These are phyloP conservation scores for Linnemannia exigua DNA, from an alignment of 192 early-diverging fungal genomes.

Conservation along the genomic window DNA sequence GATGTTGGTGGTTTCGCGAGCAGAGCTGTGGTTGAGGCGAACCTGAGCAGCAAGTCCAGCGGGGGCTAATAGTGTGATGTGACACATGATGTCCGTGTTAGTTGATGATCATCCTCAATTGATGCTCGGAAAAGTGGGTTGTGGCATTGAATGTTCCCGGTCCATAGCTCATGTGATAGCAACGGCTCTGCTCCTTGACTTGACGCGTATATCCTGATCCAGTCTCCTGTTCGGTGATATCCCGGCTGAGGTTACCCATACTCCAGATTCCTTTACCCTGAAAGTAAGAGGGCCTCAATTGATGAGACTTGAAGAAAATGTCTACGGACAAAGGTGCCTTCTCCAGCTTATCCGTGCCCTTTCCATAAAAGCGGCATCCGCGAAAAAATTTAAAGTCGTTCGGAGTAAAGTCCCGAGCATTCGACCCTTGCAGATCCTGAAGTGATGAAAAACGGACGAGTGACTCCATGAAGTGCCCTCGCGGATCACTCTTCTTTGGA, in stretches of 20 bases:
- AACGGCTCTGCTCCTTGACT: not conserved
- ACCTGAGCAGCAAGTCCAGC: constrained; percentile 46
- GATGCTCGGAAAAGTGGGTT: not conserved
- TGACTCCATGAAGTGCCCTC: not conserved
- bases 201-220: not conserved
- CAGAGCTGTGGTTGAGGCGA: constrained; percentile 67
- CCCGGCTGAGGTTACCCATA: not conserved
- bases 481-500: not conserved
- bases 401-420: constrained; percentile 6
- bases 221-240: not conserved
- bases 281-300: not conserved
- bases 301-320: not conserved
- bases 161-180: not conserved
- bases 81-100: not conserved
- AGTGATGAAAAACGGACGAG: not conserved
- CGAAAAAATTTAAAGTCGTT: constrained; percentile 8
- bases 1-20: constrained; percentile 67
- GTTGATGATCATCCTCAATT: not conserved
- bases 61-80: constrained; percentile 20
- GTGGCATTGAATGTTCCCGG: not conserved
- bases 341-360: not conserved
- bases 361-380: not conserved
- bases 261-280: not conserved
- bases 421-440: not conserved
- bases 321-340: not conserved